These are phyloP conservation scores for Antarctomyces pellizariae DNA, from an alignment of 495 filamentous ascomycete genomes.

Conservation along the genomic window DNA sequence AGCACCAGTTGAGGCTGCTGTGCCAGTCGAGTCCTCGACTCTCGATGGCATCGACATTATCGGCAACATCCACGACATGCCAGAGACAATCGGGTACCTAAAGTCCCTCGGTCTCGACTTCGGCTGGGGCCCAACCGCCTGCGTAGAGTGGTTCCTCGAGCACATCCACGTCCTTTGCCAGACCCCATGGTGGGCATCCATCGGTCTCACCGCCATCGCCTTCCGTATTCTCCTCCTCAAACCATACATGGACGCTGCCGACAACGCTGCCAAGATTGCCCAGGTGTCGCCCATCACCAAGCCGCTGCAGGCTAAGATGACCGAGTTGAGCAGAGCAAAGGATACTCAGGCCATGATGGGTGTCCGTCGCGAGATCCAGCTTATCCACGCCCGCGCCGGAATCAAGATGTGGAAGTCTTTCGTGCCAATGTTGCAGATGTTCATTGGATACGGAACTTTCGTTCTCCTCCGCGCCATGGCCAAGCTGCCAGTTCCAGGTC, in stretches of 20 bases:
- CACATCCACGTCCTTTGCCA: conserved; percentile 52
- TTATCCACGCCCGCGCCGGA: conserved; percentile 26
- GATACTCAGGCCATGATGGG: conserved; percentile 22
- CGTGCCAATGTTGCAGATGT: conserved; percentile 36
- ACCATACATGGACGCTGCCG: conserved; percentile 31
- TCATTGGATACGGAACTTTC: conserved; percentile 60
- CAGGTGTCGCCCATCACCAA: conserved; percentile 22
- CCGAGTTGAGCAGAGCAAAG: conserved; percentile 11
- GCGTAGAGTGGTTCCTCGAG: conserved; percentile 54
- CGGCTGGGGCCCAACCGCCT: conserved; percentile 48
- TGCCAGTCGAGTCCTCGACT: conserved; percentile 6
- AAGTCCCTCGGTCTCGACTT: conserved; percentile 65
- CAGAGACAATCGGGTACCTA: conserved; percentile 62
- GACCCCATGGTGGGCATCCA: conserved; percentile 62
- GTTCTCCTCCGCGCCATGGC: conserved; percentile 54
- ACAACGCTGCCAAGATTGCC: conserved; percentile 28
- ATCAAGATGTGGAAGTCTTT: conserved; percentile 28
- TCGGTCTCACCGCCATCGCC: conserved; percentile 35
- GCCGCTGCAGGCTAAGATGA: conserved; percentile 27
- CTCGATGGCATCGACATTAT: conserved; percentile 16
- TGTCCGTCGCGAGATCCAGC: conserved; percentile 20
- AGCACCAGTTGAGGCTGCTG: conserved; percentile 7
- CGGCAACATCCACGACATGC: conserved; percentile 24
- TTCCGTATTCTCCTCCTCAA: conserved; percentile 42
- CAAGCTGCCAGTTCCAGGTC: conserved; percentile 50